Percentiles rank a stretch among this genome's conserved stretches.
Conservation (phyloP, 345 rosid species). For the Lumnitzera littorea region DNA sequence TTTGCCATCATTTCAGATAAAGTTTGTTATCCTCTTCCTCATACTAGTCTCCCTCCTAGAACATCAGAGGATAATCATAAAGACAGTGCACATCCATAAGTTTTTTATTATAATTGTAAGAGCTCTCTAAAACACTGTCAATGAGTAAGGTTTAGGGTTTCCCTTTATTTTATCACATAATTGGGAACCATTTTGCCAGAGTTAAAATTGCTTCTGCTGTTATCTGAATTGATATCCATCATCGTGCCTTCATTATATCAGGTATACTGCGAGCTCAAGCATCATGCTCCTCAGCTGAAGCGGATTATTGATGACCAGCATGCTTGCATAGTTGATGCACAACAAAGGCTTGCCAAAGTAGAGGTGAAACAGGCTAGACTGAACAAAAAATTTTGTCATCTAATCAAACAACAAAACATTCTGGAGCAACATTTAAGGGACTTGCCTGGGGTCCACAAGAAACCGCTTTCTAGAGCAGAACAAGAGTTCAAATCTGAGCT, state of each 20-base stretch:
- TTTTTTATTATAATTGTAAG: too few species aligned
- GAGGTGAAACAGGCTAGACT: slow-evolving; percentile 57
- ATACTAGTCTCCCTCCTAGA: background rate
- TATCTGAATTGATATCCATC: slow-evolving; percentile 6
- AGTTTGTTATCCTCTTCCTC: background rate
- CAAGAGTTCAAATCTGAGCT: slow-evolving; percentile 71
- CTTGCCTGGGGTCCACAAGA: slow-evolving; percentile 69
- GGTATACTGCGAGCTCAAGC: slow-evolving; percentile 86
- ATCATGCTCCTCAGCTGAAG: slow-evolving; percentile 81
- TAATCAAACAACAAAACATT: slow-evolving; percentile 33
- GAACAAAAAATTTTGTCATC: slow-evolving; percentile 48
- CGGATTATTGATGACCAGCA: slow-evolving; percentile 70
- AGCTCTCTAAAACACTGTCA: too few species aligned
- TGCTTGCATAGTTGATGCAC: slow-evolving; percentile 51
- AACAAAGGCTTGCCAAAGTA: slow-evolving; percentile 50
- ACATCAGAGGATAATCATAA: too few species aligned
- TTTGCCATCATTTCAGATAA: too few species aligned
- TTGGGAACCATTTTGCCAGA: too few species aligned
- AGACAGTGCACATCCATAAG: too few species aligned
- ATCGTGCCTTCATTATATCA: slow-evolving; percentile 12
- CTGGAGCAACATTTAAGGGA: slow-evolving; percentile 66
- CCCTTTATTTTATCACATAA: too few species aligned
- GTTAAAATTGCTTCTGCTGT: too few species aligned
- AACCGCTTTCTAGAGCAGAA: slow-evolving; percentile 87
- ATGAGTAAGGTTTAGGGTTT: too few species aligned